Evolutionary conservation across 805 yeast genomes (phyloP), one percentile per base, ranked within the genome.

Genomic region (Ogataea corticis): DNA sequence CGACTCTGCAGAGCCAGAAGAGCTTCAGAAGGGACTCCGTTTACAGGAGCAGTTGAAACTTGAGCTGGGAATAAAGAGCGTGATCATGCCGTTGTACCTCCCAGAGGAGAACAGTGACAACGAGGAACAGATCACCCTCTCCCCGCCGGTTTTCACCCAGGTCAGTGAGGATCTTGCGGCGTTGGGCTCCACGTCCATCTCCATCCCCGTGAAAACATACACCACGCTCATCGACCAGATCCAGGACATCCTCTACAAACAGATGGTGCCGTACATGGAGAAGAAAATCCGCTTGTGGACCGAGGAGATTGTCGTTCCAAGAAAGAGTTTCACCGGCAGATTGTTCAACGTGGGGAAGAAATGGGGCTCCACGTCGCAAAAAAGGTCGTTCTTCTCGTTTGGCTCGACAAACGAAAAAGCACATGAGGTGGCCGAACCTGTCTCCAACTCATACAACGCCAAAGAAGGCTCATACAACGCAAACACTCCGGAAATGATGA

Each of bases 251-350:
- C 68, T 80, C 9, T 66, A 67, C 29, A 75, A 74, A 51, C 66
- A 68, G 38, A 66, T 86, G 46, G 71, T 88, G 1, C 96, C 97
- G 0, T 91, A 82, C 62, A 88, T 94, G 96, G 90, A 88, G 58
- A 68, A 77, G 45, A 85, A 87, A 57, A 77, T 89, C n/a, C 71
- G 83, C 28, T 62, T 77, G 12, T 91, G 97, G 97, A 91, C 84
- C 48, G 96, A 90, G 55, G 87, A 82, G 57, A 74, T 85, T 4
- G 77, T 89, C 12, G 78, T 81, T 33, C 91, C 95, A 4, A 75
- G 91, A 49, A 82, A 82, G 52, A 87, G 96, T 19, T 67, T 87
- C 16, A 77, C 96, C 0, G 85, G 88, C 14, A 68, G 91, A 47
- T 76, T 83, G 52, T 87, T 84, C 66, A 54, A 51, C 32, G 94